Percentiles rank a stretch among this genome's conserved stretches.
Conservation (phyloP, 2,329 filamentous ascomycete genomes). For the Westerdykella sp. region DNA sequence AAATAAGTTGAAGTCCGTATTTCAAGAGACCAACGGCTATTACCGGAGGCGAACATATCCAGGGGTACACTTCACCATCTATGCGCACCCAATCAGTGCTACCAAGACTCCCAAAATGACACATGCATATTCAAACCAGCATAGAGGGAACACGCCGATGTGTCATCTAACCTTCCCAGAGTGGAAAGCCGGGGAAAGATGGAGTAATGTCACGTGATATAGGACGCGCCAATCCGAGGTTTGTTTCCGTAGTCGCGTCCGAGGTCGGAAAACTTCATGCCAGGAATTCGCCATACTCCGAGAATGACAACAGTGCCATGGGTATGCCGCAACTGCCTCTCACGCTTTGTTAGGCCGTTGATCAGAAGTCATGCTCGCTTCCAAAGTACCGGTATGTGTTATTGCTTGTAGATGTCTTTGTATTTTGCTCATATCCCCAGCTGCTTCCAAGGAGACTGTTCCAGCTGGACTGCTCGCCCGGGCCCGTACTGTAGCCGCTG, state of each 20-base stretch:
- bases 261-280: slow-evolving; percentile 1
- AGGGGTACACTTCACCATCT: not conserved
- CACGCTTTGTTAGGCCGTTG: slow-evolving; percentile 32
- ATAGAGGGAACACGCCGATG: not conserved
- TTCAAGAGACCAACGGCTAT: not conserved
- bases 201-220: slow-evolving; percentile 20
- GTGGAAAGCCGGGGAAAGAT: not conserved
- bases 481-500: slow-evolving; percentile 50
- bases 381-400: slow-evolving; percentile 22
- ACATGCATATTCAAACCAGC: not conserved
- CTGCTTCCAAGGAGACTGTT: slow-evolving; percentile 27
- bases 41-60: not conserved
- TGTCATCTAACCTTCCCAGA: not conserved
- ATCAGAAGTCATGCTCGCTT: slow-evolving; percentile 21
- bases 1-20: not conserved
- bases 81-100: not conserved
- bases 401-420: not conserved
- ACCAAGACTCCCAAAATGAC: not conserved
- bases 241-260: slow-evolving; percentile 19
- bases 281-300: slow-evolving; percentile 1
- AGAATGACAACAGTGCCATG: slow-evolving; percentile 39
- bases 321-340: slow-evolving; percentile 46
- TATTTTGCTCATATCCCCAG: not conserved
- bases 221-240: slow-evolving; percentile 13
- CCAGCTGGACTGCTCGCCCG: slow-evolving; percentile 51